Conservation (phyloP, 1,139 yeast species). For the Debaryomyces fabryi region DNA sequence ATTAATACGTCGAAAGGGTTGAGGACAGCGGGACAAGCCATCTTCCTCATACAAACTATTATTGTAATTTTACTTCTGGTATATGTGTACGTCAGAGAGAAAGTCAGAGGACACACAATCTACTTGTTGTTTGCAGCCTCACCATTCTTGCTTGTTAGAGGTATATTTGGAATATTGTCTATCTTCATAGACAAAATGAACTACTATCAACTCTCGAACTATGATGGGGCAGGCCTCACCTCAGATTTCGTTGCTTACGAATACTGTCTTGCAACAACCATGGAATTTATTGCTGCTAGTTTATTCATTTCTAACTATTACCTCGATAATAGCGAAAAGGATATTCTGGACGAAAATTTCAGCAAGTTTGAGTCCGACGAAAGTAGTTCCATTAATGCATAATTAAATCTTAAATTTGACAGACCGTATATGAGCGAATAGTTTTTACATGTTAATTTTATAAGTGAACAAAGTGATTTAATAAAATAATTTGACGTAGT, state of each 20-base stretch:
- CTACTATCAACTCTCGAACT: conserved; percentile 33
- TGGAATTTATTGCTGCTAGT: neutral
- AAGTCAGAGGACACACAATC: conserved; percentile 22
- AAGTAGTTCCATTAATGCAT: neutral
- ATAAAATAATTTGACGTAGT: neutral
- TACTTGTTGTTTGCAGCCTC: conserved; percentile 23
- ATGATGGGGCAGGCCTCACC: conserved; percentile 22
- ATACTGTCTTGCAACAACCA: conserved; percentile 32
- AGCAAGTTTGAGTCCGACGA: neutral
- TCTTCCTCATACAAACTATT: conserved; percentile 30
- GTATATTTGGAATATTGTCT: conserved; percentile 36
- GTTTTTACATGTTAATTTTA: neutral
- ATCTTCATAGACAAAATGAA: conserved; percentile 33
- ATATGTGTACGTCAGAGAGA: conserved; percentile 21
- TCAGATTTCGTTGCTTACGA: conserved; percentile 31
- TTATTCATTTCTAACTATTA: conserved; percentile 16
- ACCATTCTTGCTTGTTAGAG: conserved; percentile 34
- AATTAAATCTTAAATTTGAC: neutral
- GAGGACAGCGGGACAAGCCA: conserved; percentile 36
- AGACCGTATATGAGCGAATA: neutral
- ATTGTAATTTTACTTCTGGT: conserved; percentile 22
- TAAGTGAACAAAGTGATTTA: neutral
- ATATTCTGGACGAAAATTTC: neutral
- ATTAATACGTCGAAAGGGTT: conserved; percentile 28
- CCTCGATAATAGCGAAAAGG: neutral